A percentile compares a stretch with the other conserved stretches of the same genome.
Evolutionary conservation across 2,329 filamentous ascomycete genomes (phyloP).

Genomic region (Hypoxylon sp.): DNA sequence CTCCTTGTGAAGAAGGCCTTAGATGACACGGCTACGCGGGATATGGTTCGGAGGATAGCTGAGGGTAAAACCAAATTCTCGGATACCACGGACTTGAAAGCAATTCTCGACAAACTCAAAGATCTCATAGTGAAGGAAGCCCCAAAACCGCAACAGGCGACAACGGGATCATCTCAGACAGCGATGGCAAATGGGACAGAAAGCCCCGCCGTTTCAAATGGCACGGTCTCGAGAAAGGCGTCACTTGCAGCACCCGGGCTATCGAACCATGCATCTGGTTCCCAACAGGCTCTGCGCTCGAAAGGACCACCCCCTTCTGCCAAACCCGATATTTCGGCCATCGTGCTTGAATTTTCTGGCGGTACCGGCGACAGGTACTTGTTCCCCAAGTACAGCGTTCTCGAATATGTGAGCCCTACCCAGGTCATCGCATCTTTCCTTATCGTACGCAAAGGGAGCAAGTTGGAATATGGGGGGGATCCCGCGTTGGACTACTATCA

Average conservation of each 20-base stretch:
- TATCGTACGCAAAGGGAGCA: conserved; percentile 79
- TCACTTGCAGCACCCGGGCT: conserved; percentile 44
- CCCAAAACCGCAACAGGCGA: conserved; percentile 44
- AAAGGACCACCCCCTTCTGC: conserved; percentile 69
- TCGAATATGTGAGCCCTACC: conserved; percentile 74
- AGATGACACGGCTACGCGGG: conserved; percentile 65
- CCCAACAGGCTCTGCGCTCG: conserved; percentile 70
- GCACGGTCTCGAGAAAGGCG: conserved; percentile 52
- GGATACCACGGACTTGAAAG: conserved; percentile 69
- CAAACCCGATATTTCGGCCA: conserved; percentile 74
- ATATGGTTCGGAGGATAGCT: conserved; percentile 69
- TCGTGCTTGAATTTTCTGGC: conserved; percentile 77
- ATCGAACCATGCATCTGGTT: conserved; percentile 42
- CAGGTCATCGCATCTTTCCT: conserved; percentile 82
- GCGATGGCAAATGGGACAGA: conserved; percentile 54
- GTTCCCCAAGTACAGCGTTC: conserved; percentile 83
- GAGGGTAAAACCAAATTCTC: conserved; percentile 65
- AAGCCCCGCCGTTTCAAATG: conserved; percentile 51
- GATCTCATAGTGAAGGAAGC: conserved; percentile 60
- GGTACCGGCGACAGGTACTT: conserved; percentile 81
- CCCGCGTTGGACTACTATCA: conserved; percentile 80
- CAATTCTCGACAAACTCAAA: conserved; percentile 64
- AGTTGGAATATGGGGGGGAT: conserved; percentile 75
- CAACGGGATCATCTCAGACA: conserved; percentile 43
- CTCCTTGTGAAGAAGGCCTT: conserved; percentile 70